Percentiles rank a stretch among this genome's conserved stretches.
Conservation (phyloP, 2,329 filamentous ascomycete species). For the Rhinocladiella mackenziei region DNA sequence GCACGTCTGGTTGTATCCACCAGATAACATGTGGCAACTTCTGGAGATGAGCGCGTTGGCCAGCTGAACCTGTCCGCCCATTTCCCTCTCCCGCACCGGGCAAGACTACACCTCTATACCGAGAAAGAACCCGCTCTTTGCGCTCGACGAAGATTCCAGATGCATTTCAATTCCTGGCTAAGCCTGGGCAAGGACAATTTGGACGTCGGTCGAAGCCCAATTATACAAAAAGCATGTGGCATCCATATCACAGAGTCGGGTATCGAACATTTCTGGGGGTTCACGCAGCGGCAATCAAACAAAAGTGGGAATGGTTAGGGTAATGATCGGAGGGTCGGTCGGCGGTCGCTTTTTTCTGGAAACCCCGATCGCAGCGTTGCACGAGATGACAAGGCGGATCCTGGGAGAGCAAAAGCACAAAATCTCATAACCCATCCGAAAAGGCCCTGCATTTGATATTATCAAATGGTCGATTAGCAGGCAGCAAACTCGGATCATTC, state of each 20-base stretch:
- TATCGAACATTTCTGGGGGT: conserved; percentile 1
- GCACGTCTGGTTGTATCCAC: conserved; percentile 2
- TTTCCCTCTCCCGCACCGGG: neutral
- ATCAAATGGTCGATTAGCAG: neutral
- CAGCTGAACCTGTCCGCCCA: neutral
- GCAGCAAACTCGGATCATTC: neutral
- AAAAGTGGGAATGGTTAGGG: neutral
- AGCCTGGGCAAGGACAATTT: too few relatives aligned
- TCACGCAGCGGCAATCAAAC: neutral
- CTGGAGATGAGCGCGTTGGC: conserved; percentile 2
- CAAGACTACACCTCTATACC: too few relatives aligned
- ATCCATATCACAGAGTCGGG: too few relatives aligned
- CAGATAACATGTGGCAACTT: conserved; percentile 1
- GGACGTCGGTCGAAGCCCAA: too few relatives aligned
- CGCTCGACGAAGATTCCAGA: too few relatives aligned
- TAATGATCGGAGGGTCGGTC: neutral
- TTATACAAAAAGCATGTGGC: too few relatives aligned
- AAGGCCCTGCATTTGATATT: too few relatives aligned
- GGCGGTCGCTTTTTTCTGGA: neutral
- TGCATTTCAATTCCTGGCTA: too few relatives aligned
- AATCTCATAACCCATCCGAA: too few relatives aligned
- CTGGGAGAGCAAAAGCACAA: too few relatives aligned
- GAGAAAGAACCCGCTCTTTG: too few relatives aligned
- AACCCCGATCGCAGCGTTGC: neutral
- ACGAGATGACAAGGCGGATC: neutral